A percentile compares a stretch with the other conserved stretches of the same genome.
Conservation (phyloP, 306 rosid species). For the Erythrophleum fordii region DNA sequence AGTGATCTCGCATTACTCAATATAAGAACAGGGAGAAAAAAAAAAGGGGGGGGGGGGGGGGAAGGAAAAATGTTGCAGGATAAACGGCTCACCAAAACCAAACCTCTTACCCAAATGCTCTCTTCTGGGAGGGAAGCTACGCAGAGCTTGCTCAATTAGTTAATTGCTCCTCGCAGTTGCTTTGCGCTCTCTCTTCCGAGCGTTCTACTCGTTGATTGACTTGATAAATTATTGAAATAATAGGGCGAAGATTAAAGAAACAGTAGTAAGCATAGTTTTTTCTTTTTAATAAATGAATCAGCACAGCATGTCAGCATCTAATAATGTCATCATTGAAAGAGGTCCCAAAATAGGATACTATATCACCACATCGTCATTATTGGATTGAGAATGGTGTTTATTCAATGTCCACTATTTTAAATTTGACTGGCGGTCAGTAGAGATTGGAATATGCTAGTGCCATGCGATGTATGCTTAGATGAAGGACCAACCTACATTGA, state of each 20-base stretch:
- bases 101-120: constrained; percentile 52
- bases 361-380: constrained; percentile 31
- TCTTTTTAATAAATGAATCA: background rate
- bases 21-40: constrained; percentile 30
- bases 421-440: constrained; percentile 22
- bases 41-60: background rate
- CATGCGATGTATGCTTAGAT: constrained; percentile 8
- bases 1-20: constrained; percentile 49
- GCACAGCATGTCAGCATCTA: constrained; percentile 1
- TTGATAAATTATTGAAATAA: constrained; percentile 32
- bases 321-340: constrained; percentile 44
- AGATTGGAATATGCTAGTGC: constrained; percentile 7
- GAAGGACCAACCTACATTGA: constrained; percentile 39
- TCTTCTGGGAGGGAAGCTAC: background rate
- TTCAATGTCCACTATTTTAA: constrained; percentile 36
- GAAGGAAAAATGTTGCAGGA: background rate
- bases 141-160: background rate
- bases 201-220: constrained; percentile 52
- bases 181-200: constrained; percentile 13
- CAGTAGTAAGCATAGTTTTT: background rate
- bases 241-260: background rate
- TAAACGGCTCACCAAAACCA: constrained; percentile 59
- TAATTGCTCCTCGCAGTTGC: constrained; percentile 28
- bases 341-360: constrained; percentile 43
- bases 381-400: constrained; percentile 5